Evolutionary conservation across 306 rosid genomes (phyloP).

Genomic region (Herpetospermum pedunculosum): DNA sequence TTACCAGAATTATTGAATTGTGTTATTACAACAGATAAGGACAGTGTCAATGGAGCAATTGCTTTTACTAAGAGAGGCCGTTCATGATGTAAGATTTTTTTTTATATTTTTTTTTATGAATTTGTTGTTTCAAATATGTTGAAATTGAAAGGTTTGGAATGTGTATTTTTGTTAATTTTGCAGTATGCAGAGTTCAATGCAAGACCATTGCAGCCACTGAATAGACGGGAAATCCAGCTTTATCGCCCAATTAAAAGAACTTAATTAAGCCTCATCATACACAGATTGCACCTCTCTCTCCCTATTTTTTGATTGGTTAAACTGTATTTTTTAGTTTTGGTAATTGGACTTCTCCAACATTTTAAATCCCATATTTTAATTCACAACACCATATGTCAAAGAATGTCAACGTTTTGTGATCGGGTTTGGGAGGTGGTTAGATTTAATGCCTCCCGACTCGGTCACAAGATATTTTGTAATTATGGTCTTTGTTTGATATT

Average conservation of each 20-base stretch:
- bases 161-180: background rate
- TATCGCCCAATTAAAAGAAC: background rate
- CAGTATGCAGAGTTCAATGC: conserved; percentile 28
- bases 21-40: conserved; percentile 23
- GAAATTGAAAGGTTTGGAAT: background rate
- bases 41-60: conserved; percentile 32
- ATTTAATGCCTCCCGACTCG: too few species aligned
- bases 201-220: conserved; percentile 23
- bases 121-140: background rate
- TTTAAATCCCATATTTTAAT: too few species aligned
- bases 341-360: too few species aligned
- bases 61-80: conserved; percentile 39
- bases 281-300: background rate
- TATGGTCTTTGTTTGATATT: too few species aligned
- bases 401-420: too few species aligned
- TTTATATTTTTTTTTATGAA: background rate
- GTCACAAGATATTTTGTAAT: too few species aligned
- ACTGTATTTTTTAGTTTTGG: background rate
- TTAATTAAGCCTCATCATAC: too few species aligned
- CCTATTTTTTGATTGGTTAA: too few species aligned
- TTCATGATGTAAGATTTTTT: conserved; percentile 40
- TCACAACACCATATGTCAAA: too few species aligned
- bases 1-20: background rate
- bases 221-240: conserved; percentile 7
- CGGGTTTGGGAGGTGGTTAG: too few species aligned